phyloP scores from a whole-genome alignment of 2,329 filamentous ascomycete species.

The Penicillium sp. region DNA sequence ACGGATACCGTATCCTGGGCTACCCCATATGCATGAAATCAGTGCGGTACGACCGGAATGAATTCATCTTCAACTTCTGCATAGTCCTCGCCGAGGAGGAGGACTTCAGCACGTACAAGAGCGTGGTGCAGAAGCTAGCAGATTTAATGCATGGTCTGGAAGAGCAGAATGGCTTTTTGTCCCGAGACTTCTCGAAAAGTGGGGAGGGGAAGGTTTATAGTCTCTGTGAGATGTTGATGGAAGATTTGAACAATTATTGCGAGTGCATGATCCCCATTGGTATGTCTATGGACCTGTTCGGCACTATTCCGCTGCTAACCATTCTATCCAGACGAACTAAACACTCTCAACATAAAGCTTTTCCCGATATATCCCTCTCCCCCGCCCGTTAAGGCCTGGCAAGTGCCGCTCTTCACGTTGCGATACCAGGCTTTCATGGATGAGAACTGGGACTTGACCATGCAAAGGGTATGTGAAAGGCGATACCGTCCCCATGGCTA shows the following conservation, averaged over 20 bases:
- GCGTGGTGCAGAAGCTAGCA: slow-evolving; percentile 76
- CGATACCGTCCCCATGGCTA: rapidly evolving
- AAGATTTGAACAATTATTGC: slow-evolving; percentile 92
- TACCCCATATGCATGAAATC: slow-evolving; percentile 82
- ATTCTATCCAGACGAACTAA: slow-evolving; percentile 62
- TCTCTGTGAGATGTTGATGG: slow-evolving; percentile 76
- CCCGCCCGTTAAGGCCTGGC: slow-evolving; percentile 71
- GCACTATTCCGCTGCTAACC: slow-evolving; percentile 6
- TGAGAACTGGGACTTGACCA: slow-evolving; percentile 48
- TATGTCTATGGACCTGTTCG: slow-evolving; percentile 37
- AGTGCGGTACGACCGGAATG: slow-evolving; percentile 75
- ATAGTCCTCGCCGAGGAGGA: slow-evolving; percentile 63
- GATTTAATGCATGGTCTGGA: slow-evolving; percentile 81
- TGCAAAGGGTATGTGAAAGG: slow-evolving; percentile 37
- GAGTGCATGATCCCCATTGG: slow-evolving; percentile 98
- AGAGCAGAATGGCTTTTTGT: slow-evolving; percentile 76
- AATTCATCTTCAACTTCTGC: slow-evolving; percentile 98
- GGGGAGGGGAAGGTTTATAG: slow-evolving; percentile 50
- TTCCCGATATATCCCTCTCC: slow-evolving; percentile 75
- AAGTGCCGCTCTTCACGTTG: slow-evolving; percentile 72
- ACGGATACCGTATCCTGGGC: slow-evolving; percentile 72
- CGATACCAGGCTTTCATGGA: slow-evolving; percentile 46
- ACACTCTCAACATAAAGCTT: slow-evolving; percentile 91
- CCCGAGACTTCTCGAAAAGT: slow-evolving; percentile 37
- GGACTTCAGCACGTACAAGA: slow-evolving; percentile 71